Conservation (phyloP, 352 stramenopile species). For the Phytophthora rubi region DNA sequence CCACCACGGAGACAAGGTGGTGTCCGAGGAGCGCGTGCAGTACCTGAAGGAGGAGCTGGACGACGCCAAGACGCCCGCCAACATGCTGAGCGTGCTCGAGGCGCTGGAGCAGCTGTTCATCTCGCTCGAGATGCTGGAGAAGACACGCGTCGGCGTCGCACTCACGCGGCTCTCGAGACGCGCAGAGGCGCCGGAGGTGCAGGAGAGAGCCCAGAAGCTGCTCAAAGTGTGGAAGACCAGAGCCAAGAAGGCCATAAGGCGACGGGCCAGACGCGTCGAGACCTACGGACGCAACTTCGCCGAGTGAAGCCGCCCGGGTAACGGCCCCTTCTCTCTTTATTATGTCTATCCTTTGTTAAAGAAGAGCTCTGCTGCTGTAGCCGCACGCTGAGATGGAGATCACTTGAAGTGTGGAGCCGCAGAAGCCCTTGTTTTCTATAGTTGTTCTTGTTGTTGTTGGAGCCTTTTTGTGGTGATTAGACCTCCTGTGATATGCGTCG, state of each 20-base stretch:
- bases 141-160: conserved; percentile 57
- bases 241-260: conserved; percentile 72
- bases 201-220: conserved; percentile 44
- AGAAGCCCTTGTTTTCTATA: conserved; percentile 20
- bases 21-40: conserved; percentile 68
- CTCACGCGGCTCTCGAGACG: conserved; percentile 44
- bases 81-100: conserved; percentile 58
- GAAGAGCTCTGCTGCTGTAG: neutral
- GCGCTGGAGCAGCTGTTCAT: conserved; percentile 73
- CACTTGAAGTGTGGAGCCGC: neutral
- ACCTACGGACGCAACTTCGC: conserved; percentile 76
- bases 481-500: conserved; percentile 26
- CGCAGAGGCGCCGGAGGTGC: conserved; percentile 45
- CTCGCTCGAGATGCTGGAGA: conserved; percentile 85
- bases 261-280: conserved; percentile 60
- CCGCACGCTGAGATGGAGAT: neutral
- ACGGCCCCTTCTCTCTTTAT: neutral
- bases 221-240: conserved; percentile 70
- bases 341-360: neutral
- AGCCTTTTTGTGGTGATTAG: conserved; percentile 5
- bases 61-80: conserved; percentile 46
- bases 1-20: conserved; percentile 72
- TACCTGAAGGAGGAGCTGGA: conserved; percentile 76
- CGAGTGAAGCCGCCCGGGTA: conserved; percentile 39
- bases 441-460: conserved; percentile 2